Percentiles rank a stretch among this genome's conserved stretches.
Evolutionary conservation across 2,329 filamentous ascomycete genomes (phyloP).

Genomic region (Fusarium globosum): DNA sequence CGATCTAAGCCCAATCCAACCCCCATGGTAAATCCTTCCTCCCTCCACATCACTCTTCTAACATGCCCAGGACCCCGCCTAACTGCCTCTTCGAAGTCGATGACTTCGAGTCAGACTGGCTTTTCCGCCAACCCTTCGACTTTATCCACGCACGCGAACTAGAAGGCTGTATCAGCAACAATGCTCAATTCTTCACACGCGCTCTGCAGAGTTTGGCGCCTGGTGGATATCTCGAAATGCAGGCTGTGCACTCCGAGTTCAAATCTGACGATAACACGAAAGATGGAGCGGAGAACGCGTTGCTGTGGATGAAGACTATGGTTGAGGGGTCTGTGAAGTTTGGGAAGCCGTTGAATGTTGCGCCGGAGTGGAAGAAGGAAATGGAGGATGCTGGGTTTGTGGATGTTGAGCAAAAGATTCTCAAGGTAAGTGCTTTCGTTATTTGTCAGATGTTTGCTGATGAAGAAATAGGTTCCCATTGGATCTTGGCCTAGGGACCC

Average conservation of each 20-base stretch:
- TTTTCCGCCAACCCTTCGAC: slow-evolving; percentile 13
- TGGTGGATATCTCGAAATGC: slow-evolving; percentile 19
- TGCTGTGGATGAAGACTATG: slow-evolving; percentile 15
- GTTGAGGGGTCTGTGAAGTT: background rate
- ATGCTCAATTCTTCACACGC: background rate
- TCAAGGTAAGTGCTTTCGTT: background rate
- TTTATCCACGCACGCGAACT: slow-evolving; percentile 19
- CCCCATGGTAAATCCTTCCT: background rate
- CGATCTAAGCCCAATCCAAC: slow-evolving; percentile 27
- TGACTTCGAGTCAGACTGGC: slow-evolving; percentile 22
- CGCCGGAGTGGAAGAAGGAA: slow-evolving; percentile 5
- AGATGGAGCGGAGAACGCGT: background rate
- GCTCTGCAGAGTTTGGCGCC: background rate
- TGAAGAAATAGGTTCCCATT: background rate
- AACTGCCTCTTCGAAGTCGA: slow-evolving; percentile 26
- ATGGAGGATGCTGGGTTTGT: slow-evolving; percentile 20
- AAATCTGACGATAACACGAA: slow-evolving; percentile 3
- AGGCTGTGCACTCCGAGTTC: slow-evolving; percentile 8
- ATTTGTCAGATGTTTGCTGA: background rate
- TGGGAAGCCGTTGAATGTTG: slow-evolving; percentile 11
- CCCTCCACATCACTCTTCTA: fast-evolving
- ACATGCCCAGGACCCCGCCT: background rate
- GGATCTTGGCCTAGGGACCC: slow-evolving; percentile 23
- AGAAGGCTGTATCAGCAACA: slow-evolving; percentile 10
- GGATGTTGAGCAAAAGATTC: slow-evolving; percentile 9